Base-by-base conservation (phyloP, 2,329 filamentous ascomycete genomes). In the Aspergillus ochraceoroseus region DNA sequence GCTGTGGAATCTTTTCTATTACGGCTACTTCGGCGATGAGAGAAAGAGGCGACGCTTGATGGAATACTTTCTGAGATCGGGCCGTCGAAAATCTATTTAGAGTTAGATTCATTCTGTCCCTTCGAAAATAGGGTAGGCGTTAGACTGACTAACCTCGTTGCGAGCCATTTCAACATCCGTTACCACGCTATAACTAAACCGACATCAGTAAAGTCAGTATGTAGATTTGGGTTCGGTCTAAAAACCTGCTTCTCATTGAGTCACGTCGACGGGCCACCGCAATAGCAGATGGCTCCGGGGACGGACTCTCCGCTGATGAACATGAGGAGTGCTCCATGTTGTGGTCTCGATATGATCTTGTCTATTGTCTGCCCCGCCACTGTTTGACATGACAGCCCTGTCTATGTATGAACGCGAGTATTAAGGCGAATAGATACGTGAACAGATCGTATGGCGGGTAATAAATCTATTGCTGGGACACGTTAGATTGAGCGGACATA, bases 161-260 rank as follows among this genome's bases (percentile, higher is more conserved):
- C 94, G 87, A 13, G 92, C 90, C 92, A 98, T 96, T 63, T 95
- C 90, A n/a, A 96, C 89, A 65, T 95, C 87, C 52, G 87, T 87
- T 54, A 95, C 83, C 53, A 95, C 82, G 66, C 87, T 94, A 23
- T 82, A 66, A 52, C 71, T 75, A 49, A 4, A 38, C 6, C 18
- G 28, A 20, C 13, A 38, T 64, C 32, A 62, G 56, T 28, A 20
- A 29, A n/a, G 11, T n/a, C 12, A 8, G 12, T 13, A 13, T 29
- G 5, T 20, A 20, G 26, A 27, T 9, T 18, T 45, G 12, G 18
- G 32, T 33, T 45, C 14, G 19, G 7, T 25, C 34, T 36, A 37
- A 33, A 19, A 35, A 61, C 65, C 65, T 67, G 64, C 65, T 68
- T 46, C 60, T 56, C 49, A 65, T 55, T 15, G 64, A 68, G 37